These are phyloP conservation scores for Sporothrix luriei DNA, from an alignment of 2,329 filamentous ascomycete species.

Conservation along the genomic window DNA sequence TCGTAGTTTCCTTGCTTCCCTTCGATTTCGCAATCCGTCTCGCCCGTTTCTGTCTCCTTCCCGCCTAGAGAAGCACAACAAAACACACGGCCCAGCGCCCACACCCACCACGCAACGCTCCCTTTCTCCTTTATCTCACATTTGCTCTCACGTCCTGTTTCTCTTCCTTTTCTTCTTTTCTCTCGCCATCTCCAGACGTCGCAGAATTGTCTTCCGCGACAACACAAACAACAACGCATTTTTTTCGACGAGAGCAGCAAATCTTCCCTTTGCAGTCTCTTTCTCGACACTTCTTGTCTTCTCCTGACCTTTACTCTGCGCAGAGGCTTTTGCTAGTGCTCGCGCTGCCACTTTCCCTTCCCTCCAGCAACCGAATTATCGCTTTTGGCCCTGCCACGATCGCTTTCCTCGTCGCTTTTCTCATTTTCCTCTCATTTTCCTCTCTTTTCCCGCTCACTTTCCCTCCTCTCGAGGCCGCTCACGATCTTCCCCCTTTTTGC, in stretches of 20 bases:
- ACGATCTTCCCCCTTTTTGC: constrained; percentile 26
- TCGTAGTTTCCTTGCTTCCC: constrained; percentile 14
- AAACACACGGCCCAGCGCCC: constrained; percentile 18
- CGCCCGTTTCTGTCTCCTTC: constrained; percentile 7
- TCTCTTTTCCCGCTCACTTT: constrained; percentile 21
- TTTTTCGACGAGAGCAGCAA: constrained; percentile 12
- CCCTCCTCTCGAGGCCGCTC: not conserved
- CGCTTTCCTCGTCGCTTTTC: constrained; percentile 20
- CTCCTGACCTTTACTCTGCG: constrained; percentile 34
- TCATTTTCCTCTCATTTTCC: constrained; percentile 31
- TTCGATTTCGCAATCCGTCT: not conserved
- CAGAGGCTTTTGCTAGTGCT: constrained; percentile 54
- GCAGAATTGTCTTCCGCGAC: constrained; percentile 32
- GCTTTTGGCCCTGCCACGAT: constrained; percentile 8
- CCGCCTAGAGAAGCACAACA: constrained; percentile 24
- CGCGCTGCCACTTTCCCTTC: constrained; percentile 40
- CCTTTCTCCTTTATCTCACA: constrained; percentile 27
- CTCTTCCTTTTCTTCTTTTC: constrained; percentile 26
- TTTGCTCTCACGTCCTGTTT: constrained; percentile 1
- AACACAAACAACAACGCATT: constrained; percentile 32
- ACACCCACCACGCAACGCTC: not conserved
- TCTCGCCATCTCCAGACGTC: constrained; percentile 30
- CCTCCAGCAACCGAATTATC: constrained; percentile 6
- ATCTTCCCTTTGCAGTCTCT: constrained; percentile 23
- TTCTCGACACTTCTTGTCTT: constrained; percentile 32